Base-by-base conservation (phyloP, 148 eudicot species). In the Fagopyrum homotropicum region DNA sequence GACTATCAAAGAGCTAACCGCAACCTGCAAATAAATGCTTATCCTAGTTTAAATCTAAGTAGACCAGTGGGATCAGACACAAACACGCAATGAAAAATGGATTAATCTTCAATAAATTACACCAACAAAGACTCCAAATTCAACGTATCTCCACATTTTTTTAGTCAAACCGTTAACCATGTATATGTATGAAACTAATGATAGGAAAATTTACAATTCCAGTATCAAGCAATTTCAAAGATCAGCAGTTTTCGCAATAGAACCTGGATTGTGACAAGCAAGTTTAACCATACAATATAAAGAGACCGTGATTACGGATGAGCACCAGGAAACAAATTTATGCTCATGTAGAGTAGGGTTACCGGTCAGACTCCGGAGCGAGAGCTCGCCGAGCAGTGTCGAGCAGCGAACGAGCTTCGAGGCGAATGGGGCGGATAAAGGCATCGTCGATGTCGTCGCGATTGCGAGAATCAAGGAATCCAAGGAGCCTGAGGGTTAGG, bases 381-480 rank as follows among this genome's bases (percentile, higher is more conserved):
- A 90, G 90, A 44, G 88, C 79, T 22, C 78, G 82, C n/a, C 90
- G 87, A 84, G 97, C 86, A 11, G 82, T 14, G 17, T 81, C 80
- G 78, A 96, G 89, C 77, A 81, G 86, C 8, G 90, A 80, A 45
- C 80, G 66, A 69, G 88, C 98, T 19, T 92, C 84, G 45, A 87
- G 85, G 54, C 94, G 93, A 68, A 96, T 96, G 49, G 98, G 98
- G 40, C 84, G 81, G 63, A 90, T 75, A 73, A 82, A 88, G 11
- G 96, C 86, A 54, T 84, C 81, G 29, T 95, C 99, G 45, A 83
- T 73, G 63, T 86, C 86, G 74, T 77, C 73, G 47, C 35, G 77
- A 29, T 87, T 75, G 16, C 80, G 90, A 51, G 96, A 90, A 78
- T 96, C 90, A 77, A 96, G 98, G 85, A 96, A 96, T 17, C 99